Evolutionary conservation across 2,329 filamentous ascomycete species (phyloP).

Genomic region (Leptographium procerum): DNA sequence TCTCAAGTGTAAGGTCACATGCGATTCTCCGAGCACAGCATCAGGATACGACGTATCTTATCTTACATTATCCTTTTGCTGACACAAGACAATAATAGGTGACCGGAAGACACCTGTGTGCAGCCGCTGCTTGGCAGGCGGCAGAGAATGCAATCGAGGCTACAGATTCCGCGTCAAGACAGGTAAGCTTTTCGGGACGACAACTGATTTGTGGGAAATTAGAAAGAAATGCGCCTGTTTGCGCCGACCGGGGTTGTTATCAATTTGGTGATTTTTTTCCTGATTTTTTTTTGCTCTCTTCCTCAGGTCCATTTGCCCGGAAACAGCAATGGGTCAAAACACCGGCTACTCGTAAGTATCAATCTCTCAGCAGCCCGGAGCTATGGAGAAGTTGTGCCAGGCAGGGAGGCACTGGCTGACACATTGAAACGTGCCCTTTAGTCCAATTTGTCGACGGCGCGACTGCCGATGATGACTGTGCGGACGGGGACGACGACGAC

Average conservation of each 20-base stretch:
- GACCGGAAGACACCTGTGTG: conserved; percentile 25
- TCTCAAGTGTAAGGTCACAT: conserved; percentile 28
- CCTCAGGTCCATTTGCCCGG: conserved; percentile 17
- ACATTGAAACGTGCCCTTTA: background rate
- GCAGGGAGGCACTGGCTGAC: background rate
- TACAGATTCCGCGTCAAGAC: conserved; percentile 22
- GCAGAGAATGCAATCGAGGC: conserved; percentile 18
- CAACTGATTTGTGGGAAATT: background rate
- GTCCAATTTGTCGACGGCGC: conserved; percentile 11
- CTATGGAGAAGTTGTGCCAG: background rate
- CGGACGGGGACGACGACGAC: conserved; percentile 3
- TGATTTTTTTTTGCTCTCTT: background rate
- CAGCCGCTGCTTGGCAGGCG: conserved; percentile 19
- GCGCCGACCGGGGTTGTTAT: background rate
- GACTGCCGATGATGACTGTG: conserved; percentile 5
- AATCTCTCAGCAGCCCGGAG: background rate
- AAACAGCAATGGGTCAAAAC: conserved; percentile 23
- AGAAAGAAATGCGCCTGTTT: background rate
- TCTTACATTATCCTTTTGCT: no score
- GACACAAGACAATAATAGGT: conserved; percentile 15
- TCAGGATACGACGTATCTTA: no score
- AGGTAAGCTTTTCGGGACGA: conserved; percentile 6
- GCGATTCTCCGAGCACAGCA: background rate
- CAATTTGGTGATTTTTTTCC: background rate
- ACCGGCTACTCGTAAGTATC: conserved; percentile 17